Percentiles rank a stretch among this genome's conserved stretches.
phyloP scores from a whole-genome alignment of 495 filamentous ascomycete species.

The Neurospora discreta region DNA sequence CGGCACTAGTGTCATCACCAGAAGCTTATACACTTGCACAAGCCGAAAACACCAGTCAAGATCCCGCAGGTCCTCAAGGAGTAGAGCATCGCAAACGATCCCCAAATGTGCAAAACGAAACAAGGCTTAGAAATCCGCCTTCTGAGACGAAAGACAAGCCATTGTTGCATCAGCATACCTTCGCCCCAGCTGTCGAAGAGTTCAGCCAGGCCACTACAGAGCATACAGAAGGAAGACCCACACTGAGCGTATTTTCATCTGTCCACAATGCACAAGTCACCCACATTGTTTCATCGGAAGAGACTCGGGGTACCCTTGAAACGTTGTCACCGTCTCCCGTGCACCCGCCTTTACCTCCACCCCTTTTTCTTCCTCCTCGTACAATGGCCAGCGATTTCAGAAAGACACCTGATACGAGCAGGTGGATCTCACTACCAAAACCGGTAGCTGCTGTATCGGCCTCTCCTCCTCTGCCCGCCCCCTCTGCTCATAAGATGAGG shows the following conservation, averaged over 20 bases:
- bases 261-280: neutral
- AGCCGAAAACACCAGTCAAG: neutral
- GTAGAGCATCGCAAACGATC: neutral
- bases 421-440: neutral
- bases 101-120: neutral
- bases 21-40: neutral
- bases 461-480: neutral
- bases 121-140: neutral
- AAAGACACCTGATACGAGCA: neutral
- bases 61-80: neutral
- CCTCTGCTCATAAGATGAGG: neutral
- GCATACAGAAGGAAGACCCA: neutral
- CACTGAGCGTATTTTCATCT: neutral
- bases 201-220: neutral
- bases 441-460: neutral
- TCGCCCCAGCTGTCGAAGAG: neutral
- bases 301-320: neutral
- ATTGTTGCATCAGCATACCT: neutral
- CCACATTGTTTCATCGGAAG: neutral
- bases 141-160: neutral
- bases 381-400: neutral
- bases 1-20: neutral
- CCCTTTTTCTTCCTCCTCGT: neutral
- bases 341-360: neutral
- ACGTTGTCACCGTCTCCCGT: neutral